A percentile compares a stretch with the other conserved stretches of the same genome.
Evolutionary conservation across 1,284 basidiomycete genomes (phyloP).

Genomic region (Sphagnurus paluster): DNA sequence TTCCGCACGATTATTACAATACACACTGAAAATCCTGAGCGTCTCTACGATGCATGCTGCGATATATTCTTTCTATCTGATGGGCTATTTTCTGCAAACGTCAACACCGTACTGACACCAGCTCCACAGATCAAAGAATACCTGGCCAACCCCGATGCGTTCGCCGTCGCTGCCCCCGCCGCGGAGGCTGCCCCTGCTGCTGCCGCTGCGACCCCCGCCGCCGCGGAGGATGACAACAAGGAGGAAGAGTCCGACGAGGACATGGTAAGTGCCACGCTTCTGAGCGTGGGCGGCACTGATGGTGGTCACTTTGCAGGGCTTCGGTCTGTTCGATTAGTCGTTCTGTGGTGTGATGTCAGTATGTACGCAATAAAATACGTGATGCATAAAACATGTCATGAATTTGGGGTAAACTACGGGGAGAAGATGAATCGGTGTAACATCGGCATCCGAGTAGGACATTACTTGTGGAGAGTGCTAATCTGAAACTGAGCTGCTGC

Average conservation of each 20-base stretch:
- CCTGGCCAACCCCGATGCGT: slow-evolving; percentile 96
- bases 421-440: slow-evolving; percentile 8
- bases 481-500: neutral
- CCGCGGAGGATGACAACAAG: slow-evolving; percentile 81
- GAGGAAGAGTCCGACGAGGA: slow-evolving; percentile 91
- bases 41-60: slow-evolving; percentile 47
- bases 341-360: slow-evolving; percentile 11
- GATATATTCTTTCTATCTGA: slow-evolving; percentile 32
- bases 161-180: slow-evolving; percentile 77
- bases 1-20: slow-evolving; percentile 39
- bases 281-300: slow-evolving; percentile 3
- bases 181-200: slow-evolving; percentile 63
- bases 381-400: slow-evolving; percentile 10
- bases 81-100: slow-evolving; percentile 6
- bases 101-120: slow-evolving; percentile 26
- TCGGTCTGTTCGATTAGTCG: slow-evolving; percentile 43
- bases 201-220: slow-evolving; percentile 51
- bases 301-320: slow-evolving; percentile 31
- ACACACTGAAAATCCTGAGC: slow-evolving; percentile 86
- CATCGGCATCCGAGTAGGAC: no score
- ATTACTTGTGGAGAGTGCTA: no score
- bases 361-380: slow-evolving; percentile 16
- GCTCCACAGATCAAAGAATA: slow-evolving; percentile 84
- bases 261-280: slow-evolving; percentile 66
- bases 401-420: neutral